Base-by-base conservation (phyloP, 2,329 filamentous ascomycete species). In the Blastomyces gilchristii region DNA sequence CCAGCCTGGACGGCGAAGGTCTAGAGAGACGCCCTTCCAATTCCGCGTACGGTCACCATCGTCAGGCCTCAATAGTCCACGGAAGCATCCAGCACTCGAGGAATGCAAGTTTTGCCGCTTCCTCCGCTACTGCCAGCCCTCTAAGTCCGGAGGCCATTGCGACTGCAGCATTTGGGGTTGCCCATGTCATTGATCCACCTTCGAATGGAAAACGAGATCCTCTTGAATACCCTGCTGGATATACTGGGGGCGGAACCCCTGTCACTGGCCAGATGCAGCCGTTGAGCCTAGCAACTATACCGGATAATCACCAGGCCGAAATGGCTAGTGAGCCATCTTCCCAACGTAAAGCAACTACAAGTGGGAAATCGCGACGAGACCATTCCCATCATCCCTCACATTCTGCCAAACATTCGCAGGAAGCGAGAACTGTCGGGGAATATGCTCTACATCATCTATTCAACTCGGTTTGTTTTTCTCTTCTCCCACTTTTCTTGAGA, bases 371-470 rank as follows among this genome's bases (percentile, higher is more conserved):
- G 57, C 85, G 87, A 67, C 84, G 87, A 70, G 61, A 91, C 66
- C 87, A 90, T 72, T 79, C 82, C 7, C 87, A 89, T 71, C 86
- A 92, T 71, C 87, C 87, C 68, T 90, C 89, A 18, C 87, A 91
- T 70, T 93, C 89, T 45, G 83, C 82, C 62, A 85, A 87, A 69
- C 78, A 81, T 61, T 81, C 86, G 69, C 85, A 88, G 61, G 90
- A 96, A 67, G 85, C 88, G 67, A 96, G 93, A 76, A 97, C 92
- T 0, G 92, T 97, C n/a, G 92, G 91, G 62, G 94, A 99, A 79
- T 97, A 96, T 83, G 94, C 94, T 25, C 80, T 99, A 65, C 93
- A 97, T 76, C 93, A 97, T 69, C 80, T 99, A 53, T 97, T 97
- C 76, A 97, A 94, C 68, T 91, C 92, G 65, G 87, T 90, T 75